phyloP scores from a whole-genome alignment of 2,329 filamentous ascomycete genomes.

The Huntiella omanensis region DNA sequence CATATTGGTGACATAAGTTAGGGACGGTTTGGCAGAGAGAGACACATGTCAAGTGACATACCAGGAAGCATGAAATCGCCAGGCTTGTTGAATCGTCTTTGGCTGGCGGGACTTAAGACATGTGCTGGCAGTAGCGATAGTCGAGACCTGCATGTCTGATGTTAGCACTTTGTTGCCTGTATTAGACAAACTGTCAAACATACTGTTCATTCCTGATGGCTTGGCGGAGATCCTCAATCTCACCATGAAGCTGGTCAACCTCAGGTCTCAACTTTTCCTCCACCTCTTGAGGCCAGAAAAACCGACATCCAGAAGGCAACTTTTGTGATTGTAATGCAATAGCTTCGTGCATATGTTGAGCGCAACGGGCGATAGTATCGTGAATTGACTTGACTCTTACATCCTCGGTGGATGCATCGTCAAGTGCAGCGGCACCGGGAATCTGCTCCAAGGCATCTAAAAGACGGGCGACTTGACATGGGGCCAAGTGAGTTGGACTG shows the following conservation, averaged over 20 bases:
- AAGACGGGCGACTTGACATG: constrained; percentile 8
- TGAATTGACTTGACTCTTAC: constrained; percentile 2
- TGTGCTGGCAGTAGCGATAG: constrained; percentile 1
- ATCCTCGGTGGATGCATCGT: constrained; percentile 2
- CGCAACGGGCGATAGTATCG: constrained; percentile 3
- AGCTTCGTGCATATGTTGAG: constrained; percentile 2
- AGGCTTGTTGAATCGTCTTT: constrained; percentile 8
- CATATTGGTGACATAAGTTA: not conserved
- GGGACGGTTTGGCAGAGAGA: not conserved
- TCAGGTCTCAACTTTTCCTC: constrained; percentile 5
- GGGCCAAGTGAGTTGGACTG: constrained; percentile 5
- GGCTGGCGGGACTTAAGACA: constrained; percentile 2
- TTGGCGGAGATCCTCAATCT: constrained; percentile 3
- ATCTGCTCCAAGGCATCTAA: constrained; percentile 5
- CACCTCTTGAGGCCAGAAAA: constrained; percentile 8
- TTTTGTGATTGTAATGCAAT: not conserved
- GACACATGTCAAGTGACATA: not conserved
- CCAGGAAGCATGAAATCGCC: constrained; percentile 10
- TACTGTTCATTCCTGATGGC: constrained; percentile 1
- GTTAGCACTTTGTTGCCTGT: not conserved
- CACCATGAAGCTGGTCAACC: constrained; percentile 1
- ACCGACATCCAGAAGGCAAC: constrained; percentile 5
- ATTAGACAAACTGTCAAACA: not conserved
- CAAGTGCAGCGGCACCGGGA: constrained; percentile 3
- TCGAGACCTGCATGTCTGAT: not conserved